phyloP scores from a whole-genome alignment of 2,329 filamentous ascomycete species.

The Tympanopsis confertula region DNA sequence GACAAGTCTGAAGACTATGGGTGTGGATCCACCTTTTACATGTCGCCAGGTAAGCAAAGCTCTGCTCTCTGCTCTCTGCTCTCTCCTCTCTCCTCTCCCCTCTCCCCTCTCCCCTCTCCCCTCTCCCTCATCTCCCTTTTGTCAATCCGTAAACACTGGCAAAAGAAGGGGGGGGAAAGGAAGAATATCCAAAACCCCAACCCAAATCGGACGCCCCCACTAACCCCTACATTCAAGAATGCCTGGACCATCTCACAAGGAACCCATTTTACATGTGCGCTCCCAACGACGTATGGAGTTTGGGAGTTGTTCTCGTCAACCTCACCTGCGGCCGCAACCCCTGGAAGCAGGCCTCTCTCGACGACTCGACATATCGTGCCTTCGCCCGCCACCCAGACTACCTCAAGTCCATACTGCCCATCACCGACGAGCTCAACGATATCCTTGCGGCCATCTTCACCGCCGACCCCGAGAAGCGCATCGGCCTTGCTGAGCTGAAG shows the following conservation, averaged over 20 bases:
- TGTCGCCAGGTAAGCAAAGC: slow-evolving; percentile 76
- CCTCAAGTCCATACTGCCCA: slow-evolving; percentile 79
- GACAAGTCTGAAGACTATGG: slow-evolving; percentile 84
- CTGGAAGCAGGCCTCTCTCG: slow-evolving; percentile 89
- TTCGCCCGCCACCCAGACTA: slow-evolving; percentile 78
- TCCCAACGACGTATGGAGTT: slow-evolving; percentile 92
- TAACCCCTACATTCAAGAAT: slow-evolving; percentile 49
- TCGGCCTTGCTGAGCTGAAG: slow-evolving; percentile 70
- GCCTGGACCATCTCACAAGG: slow-evolving; percentile 65
- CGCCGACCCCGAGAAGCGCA: slow-evolving; percentile 69
- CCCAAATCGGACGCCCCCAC: too few species aligned
- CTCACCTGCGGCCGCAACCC: slow-evolving; percentile 95
- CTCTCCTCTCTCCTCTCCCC: slow-evolving; percentile 5
- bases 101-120: slow-evolving; percentile 6
- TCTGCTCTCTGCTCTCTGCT: slow-evolving; percentile 5
- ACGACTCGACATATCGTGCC: slow-evolving; percentile 90
- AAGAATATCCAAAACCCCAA: too few species aligned
- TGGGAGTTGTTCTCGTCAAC: slow-evolving; percentile 97
- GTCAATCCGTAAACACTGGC: slow-evolving; percentile 9
- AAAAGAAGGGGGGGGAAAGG: too few species aligned
- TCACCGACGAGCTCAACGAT: slow-evolving; percentile 79
- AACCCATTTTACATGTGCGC: slow-evolving; percentile 77
- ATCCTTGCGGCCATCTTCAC: slow-evolving; percentile 84
- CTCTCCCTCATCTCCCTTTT: slow-evolving; percentile 5
- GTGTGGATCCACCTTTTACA: slow-evolving; percentile 97